Conservation (phyloP, 192 early-diverging fungal genomes). For the Allomyces arbusculus region DNA sequence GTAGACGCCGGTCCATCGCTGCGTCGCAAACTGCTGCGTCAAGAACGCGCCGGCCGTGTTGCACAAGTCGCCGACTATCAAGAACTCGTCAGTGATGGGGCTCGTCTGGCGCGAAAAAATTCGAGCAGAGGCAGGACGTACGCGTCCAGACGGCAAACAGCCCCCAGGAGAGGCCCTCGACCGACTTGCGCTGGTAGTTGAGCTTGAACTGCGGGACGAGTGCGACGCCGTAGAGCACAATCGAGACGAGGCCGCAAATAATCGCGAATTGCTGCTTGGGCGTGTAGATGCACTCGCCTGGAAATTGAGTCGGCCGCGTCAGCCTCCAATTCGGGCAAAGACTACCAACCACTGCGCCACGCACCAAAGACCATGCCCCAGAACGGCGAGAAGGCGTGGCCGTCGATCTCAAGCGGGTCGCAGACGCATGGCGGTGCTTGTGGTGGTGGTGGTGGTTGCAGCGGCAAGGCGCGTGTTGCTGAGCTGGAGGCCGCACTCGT, state of each 20-base stretch:
- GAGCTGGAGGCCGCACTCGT: no score
- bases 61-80: constrained; percentile 6
- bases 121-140: neutral
- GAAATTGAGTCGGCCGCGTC: no score
- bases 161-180: constrained; percentile 17
- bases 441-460: no score
- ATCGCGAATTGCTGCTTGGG: constrained; percentile 15
- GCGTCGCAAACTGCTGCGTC: constrained; percentile 22
- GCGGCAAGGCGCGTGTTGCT: no score
- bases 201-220: constrained; percentile 15
- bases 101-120: neutral
- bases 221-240: constrained; percentile 15
- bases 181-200: constrained; percentile 18
- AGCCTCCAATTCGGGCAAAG: no score
- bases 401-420: constrained; percentile 3
- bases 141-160: constrained; percentile 18
- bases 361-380: constrained; percentile 14
- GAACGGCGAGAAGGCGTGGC: constrained; percentile 11
- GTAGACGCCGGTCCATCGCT: constrained; percentile 14
- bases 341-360: no score
- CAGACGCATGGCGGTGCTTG: constrained; percentile 1
- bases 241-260: constrained; percentile 9
- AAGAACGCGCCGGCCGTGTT: constrained; percentile 19
- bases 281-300: constrained; percentile 22
- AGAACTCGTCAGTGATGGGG: neutral